A percentile compares a stretch with the other conserved stretches of the same genome.
These are phyloP conservation scores for Globisporangium polare DNA, from an alignment of 352 stramenopile species.

Conservation along the genomic window DNA sequence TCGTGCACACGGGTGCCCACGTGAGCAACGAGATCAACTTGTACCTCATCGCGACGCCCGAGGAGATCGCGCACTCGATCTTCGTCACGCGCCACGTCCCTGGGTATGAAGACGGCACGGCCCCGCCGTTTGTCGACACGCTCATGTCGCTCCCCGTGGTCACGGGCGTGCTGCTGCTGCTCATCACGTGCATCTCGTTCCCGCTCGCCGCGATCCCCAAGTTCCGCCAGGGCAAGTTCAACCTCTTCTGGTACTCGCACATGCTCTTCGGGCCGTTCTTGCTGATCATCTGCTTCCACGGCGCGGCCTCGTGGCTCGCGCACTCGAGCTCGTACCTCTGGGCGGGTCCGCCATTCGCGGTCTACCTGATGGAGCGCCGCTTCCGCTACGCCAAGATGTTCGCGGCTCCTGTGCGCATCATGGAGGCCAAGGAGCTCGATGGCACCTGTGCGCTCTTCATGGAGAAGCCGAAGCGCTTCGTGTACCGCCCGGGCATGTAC, in stretches of 20 bases:
- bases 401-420: slow-evolving; percentile 52
- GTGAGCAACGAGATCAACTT: slow-evolving; percentile 68
- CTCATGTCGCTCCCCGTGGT: slow-evolving; percentile 64
- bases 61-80: slow-evolving; percentile 54
- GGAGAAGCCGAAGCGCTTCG: slow-evolving; percentile 70
- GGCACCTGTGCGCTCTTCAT: slow-evolving; percentile 72
- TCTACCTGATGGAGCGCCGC: slow-evolving; percentile 69
- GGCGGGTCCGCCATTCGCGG: slow-evolving; percentile 54
- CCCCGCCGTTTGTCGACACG: slow-evolving; percentile 64
- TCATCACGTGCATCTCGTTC: slow-evolving; percentile 67
- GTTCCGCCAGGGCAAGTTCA: slow-evolving; percentile 73
- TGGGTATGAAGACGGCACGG: slow-evolving; percentile 34
- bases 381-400: slow-evolving; percentile 78
- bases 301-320: slow-evolving; percentile 60
- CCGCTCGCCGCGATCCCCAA: slow-evolving; percentile 66
- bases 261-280: slow-evolving; percentile 76
- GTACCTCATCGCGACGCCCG: slow-evolving; percentile 60
- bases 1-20: slow-evolving; percentile 64
- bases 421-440: slow-evolving; percentile 63
- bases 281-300: slow-evolving; percentile 59
- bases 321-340: slow-evolving; percentile 56
- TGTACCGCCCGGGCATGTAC: slow-evolving; percentile 82
- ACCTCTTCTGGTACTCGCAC: slow-evolving; percentile 81
- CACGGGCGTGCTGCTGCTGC: slow-evolving; percentile 64
- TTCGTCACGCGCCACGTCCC: slow-evolving; percentile 53